Conservation (phyloP, 2,329 filamentous ascomycete species). For the Pleomassaria siparia region DNA sequence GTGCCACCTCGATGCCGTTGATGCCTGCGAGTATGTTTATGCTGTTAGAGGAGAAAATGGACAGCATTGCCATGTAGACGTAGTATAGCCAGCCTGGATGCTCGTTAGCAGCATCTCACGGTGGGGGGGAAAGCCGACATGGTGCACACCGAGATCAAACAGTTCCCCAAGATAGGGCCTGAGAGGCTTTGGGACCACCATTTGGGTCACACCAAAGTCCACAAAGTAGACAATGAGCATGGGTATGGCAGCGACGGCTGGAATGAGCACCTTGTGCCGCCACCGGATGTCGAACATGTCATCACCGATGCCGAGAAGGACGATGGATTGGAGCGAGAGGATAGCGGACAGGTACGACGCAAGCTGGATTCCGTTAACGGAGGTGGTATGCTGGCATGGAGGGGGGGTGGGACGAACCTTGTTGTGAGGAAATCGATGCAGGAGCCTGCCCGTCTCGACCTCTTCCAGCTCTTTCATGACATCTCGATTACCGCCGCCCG, state of each 20-base stretch:
- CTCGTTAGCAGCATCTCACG: conserved; percentile 17
- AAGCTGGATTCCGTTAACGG: conserved; percentile 57
- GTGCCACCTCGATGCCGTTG: conserved; percentile 94
- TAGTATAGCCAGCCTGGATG: conserved; percentile 68
- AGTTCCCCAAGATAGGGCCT: conserved; percentile 82
- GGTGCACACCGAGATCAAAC: conserved; percentile 66
- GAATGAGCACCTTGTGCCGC: conserved; percentile 98
- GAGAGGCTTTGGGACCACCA: conserved; percentile 85
- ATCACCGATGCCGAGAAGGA: conserved; percentile 89
- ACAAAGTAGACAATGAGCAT: conserved; percentile 97
- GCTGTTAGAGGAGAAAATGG: conserved; percentile 97
- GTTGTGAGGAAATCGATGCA: conserved; percentile 91
- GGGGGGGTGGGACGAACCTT: conserved; percentile 61
- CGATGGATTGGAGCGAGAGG: conserved; percentile 86
- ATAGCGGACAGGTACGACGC: conserved; percentile 94
- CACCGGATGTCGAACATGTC: conserved; percentile 98
- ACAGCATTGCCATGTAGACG: conserved; percentile 91
- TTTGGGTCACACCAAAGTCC: conserved; percentile 94
- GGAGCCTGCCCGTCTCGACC: conserved; percentile 77
- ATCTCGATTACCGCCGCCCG: conserved; percentile 88
- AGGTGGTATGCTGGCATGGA: background rate
- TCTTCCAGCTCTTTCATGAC: conserved; percentile 73
- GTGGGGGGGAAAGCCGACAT: background rate
- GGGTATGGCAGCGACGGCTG: conserved; percentile 88
- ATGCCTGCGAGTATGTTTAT: conserved; percentile 99